Conservation (phyloP, 805 yeast species). For the Candida quercuum region DNA sequence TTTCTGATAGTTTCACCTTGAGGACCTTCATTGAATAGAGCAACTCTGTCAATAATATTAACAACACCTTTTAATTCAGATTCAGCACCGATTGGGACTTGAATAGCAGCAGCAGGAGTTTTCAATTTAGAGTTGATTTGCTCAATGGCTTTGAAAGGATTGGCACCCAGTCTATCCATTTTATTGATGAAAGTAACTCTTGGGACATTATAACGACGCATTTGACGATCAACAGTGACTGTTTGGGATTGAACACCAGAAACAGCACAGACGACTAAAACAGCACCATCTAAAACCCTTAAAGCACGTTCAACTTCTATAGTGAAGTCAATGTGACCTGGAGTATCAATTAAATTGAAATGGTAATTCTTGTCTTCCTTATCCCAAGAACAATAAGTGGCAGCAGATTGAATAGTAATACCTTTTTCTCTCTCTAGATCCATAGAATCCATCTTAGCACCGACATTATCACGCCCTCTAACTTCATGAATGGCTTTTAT, state of each 20-base stretch:
- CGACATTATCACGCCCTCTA: conserved; percentile 94
- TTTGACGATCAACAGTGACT: conserved; percentile 97
- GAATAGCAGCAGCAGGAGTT: conserved; percentile 95
- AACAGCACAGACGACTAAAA: conserved; percentile 96
- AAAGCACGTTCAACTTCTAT: conserved; percentile 99
- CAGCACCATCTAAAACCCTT: conserved; percentile 97
- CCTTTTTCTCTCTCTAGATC: conserved; percentile 98
- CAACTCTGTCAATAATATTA: conserved; percentile 82
- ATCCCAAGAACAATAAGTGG: conserved; percentile 96
- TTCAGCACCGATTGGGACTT: conserved; percentile 96
- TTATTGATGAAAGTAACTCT: conserved; percentile 93
- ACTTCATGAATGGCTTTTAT: conserved; percentile 96
- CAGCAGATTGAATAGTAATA: conserved; percentile 97
- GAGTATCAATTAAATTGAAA: conserved; percentile 95
- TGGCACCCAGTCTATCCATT: conserved; percentile 99
- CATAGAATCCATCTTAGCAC: conserved; percentile 99
- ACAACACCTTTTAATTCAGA: conserved; percentile 81
- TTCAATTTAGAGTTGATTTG: conserved; percentile 84
- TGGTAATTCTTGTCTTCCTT: conserved; percentile 66
- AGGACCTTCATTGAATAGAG: conserved; percentile 81
- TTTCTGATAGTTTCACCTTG: conserved; percentile 81
- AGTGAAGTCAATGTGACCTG: conserved; percentile 98
- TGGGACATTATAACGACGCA: conserved; percentile 97
- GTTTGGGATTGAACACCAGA: conserved; percentile 98
- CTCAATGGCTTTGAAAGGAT: conserved; percentile 92